Base-by-base conservation (phyloP, 441 rosid species). In the Populus hybrid region DNA sequence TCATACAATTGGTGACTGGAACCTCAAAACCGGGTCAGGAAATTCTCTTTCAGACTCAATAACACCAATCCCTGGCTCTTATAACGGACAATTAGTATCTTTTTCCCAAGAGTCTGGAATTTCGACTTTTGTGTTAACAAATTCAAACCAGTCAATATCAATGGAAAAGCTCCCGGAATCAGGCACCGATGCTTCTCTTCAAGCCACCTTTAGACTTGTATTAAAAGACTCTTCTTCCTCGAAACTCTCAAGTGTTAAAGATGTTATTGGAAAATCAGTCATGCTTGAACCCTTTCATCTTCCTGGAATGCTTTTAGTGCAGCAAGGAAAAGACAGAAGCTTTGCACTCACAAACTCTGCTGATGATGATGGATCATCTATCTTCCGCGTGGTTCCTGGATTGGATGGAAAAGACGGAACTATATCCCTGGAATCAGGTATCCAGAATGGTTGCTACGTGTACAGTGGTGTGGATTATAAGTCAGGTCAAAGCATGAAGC, bases 221-320 rank as follows among this genome's bases (percentile, higher is more conserved):
- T 64, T 68, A 1, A 77, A 64, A 19, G 86, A 79, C 16, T 30
- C 71, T 14, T 36, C 84, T 8, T 71, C 83, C 42, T 38, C 61
- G n/a, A 23, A 57, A 72, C 2, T 57, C 24, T 73, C 76, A 5
- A 50, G 82, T 10, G 1, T 63, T 9, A 36, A 76, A 30, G 84
- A 83, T 78, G 69, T 63, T 36, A 70, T 82, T 3, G 97, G 96
- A 35, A 82, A 90, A 83, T 71, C 76, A 21, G 91, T 96, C 69
- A 81, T 80, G 89, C 84, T 94, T 0, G 99, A 96, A 74, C 96
- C 98, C 66, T 92, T 91, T 63, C 87, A 89, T 82, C 86, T 82
- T 78, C 98, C 99, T 0, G 98, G 98, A 63, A 92, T 87, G 97
- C 70, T 87, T 73, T 67, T 96, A 38, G 87, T 71, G 70, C 82